phyloP scores from a whole-genome alignment of 2,329 filamentous ascomycete species.

The Penicillium sp. region DNA sequence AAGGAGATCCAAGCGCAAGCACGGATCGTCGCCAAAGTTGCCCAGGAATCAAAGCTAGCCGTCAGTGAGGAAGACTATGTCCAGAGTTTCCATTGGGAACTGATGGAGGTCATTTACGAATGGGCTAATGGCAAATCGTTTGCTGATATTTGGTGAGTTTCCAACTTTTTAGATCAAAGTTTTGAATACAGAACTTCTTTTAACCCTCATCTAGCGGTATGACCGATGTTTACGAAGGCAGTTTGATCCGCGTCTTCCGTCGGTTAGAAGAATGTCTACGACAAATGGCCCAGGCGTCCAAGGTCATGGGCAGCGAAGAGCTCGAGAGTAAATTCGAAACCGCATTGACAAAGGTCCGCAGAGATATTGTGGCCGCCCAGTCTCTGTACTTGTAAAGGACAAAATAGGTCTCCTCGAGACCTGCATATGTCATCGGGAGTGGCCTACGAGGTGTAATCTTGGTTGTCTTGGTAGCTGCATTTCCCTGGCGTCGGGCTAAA shows the following conservation, averaged over 20 bases:
- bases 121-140: slow-evolving; percentile 93
- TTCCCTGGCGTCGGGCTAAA: slow-evolving; percentile 29
- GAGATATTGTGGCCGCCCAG: slow-evolving; percentile 94
- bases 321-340: slow-evolving; percentile 90
- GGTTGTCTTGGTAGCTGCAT: slow-evolving; percentile 26
- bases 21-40: slow-evolving; percentile 87
- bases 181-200: not conserved
- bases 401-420: not conserved
- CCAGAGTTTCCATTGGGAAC: slow-evolving; percentile 84
- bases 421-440: not conserved
- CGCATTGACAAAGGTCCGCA: slow-evolving; percentile 80
- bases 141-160: slow-evolving; percentile 87
- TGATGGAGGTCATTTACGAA: slow-evolving; percentile 94
- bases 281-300: slow-evolving; percentile 93
- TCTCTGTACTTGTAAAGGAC: slow-evolving; percentile 78
- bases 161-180: not conserved
- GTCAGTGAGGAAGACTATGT: slow-evolving; percentile 96
- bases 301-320: slow-evolving; percentile 98
- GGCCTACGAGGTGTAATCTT: slow-evolving; percentile 12
- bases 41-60: slow-evolving; percentile 88
- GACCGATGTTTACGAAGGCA: slow-evolving; percentile 98
- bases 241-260: slow-evolving; percentile 92
- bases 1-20: slow-evolving; percentile 87
- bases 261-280: slow-evolving; percentile 90
- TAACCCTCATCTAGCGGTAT: slow-evolving; percentile 73